These are phyloP conservation scores for Ilyonectria robusta DNA, from an alignment of 2,329 filamentous ascomycete genomes.

Conservation along the genomic window DNA sequence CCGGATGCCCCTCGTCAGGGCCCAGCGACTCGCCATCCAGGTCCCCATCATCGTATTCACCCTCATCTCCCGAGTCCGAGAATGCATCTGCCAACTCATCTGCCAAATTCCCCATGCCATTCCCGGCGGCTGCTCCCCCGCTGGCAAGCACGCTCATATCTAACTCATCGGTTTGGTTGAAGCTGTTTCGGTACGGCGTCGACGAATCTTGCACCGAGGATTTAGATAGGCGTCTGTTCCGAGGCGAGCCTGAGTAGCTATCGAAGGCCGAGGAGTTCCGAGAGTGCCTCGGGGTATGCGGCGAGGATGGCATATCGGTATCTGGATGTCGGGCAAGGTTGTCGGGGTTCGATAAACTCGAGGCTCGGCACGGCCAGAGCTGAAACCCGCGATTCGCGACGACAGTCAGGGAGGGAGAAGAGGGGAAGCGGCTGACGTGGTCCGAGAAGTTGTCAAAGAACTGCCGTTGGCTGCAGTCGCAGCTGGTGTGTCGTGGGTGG, in stretches of 20 bases:
- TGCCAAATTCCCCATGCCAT: slow-evolving; percentile 82
- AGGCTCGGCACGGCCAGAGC: slow-evolving; percentile 18
- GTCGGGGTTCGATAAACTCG: slow-evolving; percentile 27
- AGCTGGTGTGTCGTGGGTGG: background rate
- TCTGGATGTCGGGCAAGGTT: slow-evolving; percentile 15
- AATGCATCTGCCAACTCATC: slow-evolving; percentile 85
- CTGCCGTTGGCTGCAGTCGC: background rate
- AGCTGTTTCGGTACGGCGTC: slow-evolving; percentile 64
- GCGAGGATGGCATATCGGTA: slow-evolving; percentile 57
- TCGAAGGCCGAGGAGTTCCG: slow-evolving; percentile 71
- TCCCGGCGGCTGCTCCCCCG: slow-evolving; percentile 59
- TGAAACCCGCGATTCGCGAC: slow-evolving; percentile 15
- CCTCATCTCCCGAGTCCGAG: slow-evolving; percentile 75
- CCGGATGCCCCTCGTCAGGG: slow-evolving; percentile 29
- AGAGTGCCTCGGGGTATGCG: slow-evolving; percentile 72
- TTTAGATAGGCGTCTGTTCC: slow-evolving; percentile 64
- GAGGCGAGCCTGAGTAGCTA: slow-evolving; percentile 61
- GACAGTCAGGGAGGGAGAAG: slow-evolving; percentile 1
- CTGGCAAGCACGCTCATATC: slow-evolving; percentile 62
- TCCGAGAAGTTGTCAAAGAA: slow-evolving; percentile 5
- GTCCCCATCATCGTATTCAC: slow-evolving; percentile 63
- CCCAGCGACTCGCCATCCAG: slow-evolving; percentile 43
- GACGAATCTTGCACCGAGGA: slow-evolving; percentile 66
- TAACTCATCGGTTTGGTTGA: slow-evolving; percentile 63
- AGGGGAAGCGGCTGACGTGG: slow-evolving; percentile 9